phyloP scores from a whole-genome alignment of 208 protist genomes.

The Entamoeba nuttalli region DNA sequence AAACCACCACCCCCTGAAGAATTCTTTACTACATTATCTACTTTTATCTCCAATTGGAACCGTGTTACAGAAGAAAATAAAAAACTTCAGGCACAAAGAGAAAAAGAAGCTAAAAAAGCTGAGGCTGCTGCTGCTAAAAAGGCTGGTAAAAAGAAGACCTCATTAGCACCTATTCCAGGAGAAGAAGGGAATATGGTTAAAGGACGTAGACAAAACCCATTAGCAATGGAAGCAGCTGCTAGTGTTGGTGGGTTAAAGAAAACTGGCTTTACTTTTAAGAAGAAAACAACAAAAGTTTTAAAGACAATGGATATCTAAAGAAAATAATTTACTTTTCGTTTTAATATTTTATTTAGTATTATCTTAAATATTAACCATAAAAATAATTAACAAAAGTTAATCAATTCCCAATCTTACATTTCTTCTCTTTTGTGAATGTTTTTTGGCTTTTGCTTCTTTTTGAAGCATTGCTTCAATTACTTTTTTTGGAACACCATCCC shows the following conservation, averaged over 20 bases:
- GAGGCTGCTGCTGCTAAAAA: not conserved
- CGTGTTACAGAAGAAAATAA: not conserved
- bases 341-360: too few relatives aligned
- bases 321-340: too few relatives aligned
- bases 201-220: too few relatives aligned
- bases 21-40: not conserved
- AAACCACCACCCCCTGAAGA: not conserved
- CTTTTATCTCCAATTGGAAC: not conserved
- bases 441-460: not conserved
- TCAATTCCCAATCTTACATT: not conserved
- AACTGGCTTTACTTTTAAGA: too few relatives aligned
- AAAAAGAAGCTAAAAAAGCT: not conserved
- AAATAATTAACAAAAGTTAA: not conserved
- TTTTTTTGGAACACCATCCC: not conserved
- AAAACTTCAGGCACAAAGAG: not conserved
- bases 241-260: too few relatives aligned
- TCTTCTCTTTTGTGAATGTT: not conserved
- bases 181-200: not conserved
- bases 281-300: too few relatives aligned
- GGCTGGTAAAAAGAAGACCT: not conserved
- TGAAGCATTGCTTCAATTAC: not conserved
- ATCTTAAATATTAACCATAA: too few relatives aligned
- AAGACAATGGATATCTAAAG: too few relatives aligned
- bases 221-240: too few relatives aligned
- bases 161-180: not conserved